Percentiles rank a stretch among this genome's conserved stretches.
phyloP scores from a whole-genome alignment of 495 filamentous ascomycete genomes.

The Penicillium simplicissimum region DNA sequence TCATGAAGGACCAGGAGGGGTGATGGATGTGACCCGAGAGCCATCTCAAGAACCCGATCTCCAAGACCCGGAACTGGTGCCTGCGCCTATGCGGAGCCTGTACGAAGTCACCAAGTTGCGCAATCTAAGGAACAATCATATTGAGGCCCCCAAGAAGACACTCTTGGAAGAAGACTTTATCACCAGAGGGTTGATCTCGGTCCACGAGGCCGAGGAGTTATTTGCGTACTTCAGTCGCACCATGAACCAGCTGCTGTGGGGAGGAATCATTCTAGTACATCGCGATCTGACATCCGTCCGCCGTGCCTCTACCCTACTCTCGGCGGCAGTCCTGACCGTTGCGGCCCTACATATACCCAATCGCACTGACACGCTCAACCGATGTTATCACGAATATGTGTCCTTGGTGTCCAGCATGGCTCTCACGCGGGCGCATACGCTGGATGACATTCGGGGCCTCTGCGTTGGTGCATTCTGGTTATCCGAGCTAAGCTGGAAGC shows the following conservation, averaged over 20 bases:
- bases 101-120: slow-evolving; percentile 62
- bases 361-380: slow-evolving; percentile 50
- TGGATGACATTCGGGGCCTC: slow-evolving; percentile 55
- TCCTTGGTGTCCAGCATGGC: slow-evolving; percentile 53
- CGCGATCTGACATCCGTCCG: slow-evolving; percentile 51
- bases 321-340: slow-evolving; percentile 53
- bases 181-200: slow-evolving; percentile 46
- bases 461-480: slow-evolving; percentile 57
- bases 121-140: slow-evolving; percentile 49
- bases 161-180: slow-evolving; percentile 55
- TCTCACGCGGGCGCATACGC: slow-evolving; percentile 49
- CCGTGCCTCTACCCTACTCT: slow-evolving; percentile 49
- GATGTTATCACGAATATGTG: slow-evolving; percentile 54
- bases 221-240: slow-evolving; percentile 55
- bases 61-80: slow-evolving; percentile 49
- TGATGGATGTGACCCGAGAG: slow-evolving; percentile 51
- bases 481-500: slow-evolving; percentile 54
- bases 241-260: slow-evolving; percentile 58
- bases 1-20: slow-evolving; percentile 34
- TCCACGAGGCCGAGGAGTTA: slow-evolving; percentile 52
- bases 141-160: slow-evolving; percentile 46
- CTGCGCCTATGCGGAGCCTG: slow-evolving; percentile 59
- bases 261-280: slow-evolving; percentile 55
- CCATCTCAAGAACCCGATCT: slow-evolving; percentile 53
- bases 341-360: slow-evolving; percentile 55